phyloP scores from a whole-genome alignment of 306 rosid species.

The Cicer yamashitae region DNA sequence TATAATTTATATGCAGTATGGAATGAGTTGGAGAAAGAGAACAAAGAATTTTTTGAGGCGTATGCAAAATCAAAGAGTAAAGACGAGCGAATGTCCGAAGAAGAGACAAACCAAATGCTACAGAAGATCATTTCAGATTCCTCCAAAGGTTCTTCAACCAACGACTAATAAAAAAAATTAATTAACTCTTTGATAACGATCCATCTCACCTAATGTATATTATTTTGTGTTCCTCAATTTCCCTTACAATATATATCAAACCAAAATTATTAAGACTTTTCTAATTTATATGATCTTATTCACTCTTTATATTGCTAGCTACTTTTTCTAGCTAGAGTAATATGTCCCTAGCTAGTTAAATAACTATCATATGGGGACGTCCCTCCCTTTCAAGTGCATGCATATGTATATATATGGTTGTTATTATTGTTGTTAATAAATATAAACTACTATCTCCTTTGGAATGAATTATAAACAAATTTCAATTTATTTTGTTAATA shows the following conservation, averaged over 20 bases:
- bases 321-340: background rate
- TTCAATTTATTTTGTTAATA: too few relatives aligned
- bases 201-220: slow-evolving; percentile 25
- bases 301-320: background rate
- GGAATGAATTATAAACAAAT: too few relatives aligned
- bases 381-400: background rate
- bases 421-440: background rate
- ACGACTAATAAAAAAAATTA: background rate
- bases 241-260: too few relatives aligned
- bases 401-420: background rate
- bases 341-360: background rate
- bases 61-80: slow-evolving; percentile 65
- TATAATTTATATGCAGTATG: slow-evolving; percentile 64
- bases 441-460: too few relatives aligned
- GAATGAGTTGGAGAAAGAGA: slow-evolving; percentile 91
- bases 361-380: slow-evolving; percentile 31
- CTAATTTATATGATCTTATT: background rate
- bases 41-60: slow-evolving; percentile 80
- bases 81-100: slow-evolving; percentile 72
- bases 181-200: slow-evolving; percentile 45
- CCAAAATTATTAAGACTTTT: slow-evolving; percentile 25
- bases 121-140: slow-evolving; percentile 73
- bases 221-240: too few relatives aligned
- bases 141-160: slow-evolving; percentile 61
- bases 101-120: slow-evolving; percentile 85